Evolutionary conservation across 2,329 filamentous ascomycete genomes (phyloP).

Genomic region (Coniochaeta hoffmannii): DNA sequence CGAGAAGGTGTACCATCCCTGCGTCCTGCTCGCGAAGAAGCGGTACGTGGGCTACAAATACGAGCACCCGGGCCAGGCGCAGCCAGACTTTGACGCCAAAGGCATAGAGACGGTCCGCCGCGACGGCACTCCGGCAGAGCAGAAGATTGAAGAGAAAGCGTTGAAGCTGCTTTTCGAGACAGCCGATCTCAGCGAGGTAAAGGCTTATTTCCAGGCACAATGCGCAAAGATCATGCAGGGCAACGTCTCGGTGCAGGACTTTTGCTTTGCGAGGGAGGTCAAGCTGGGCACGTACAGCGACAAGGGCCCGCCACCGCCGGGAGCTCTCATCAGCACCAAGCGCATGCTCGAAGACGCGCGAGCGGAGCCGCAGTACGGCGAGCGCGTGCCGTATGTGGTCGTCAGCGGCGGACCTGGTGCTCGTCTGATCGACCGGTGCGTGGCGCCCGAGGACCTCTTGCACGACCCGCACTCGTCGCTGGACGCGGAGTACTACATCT

Average conservation of each 20-base stretch:
- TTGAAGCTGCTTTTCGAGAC: slow-evolving; percentile 86
- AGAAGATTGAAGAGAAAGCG: slow-evolving; percentile 92
- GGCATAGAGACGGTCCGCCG: slow-evolving; percentile 95
- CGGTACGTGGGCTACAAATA: slow-evolving; percentile 98
- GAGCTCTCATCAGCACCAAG: slow-evolving; percentile 79
- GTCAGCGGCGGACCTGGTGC: slow-evolving; percentile 81
- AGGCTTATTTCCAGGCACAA: slow-evolving; percentile 81
- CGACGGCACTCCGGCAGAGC: slow-evolving; percentile 89
- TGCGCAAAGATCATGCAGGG: slow-evolving; percentile 90
- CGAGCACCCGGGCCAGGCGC: slow-evolving; percentile 65
- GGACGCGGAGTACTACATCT: slow-evolving; percentile 95
- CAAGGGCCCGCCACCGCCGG: slow-evolving; percentile 71
- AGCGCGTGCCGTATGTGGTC: slow-evolving; percentile 92
- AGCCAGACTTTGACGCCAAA: slow-evolving; percentile 93
- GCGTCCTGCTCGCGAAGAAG: slow-evolving; percentile 90
- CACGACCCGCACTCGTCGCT: slow-evolving; percentile 70
- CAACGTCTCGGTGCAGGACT: slow-evolving; percentile 84
- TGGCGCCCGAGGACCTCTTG: slow-evolving; percentile 77
- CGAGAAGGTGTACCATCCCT: slow-evolving; percentile 96
- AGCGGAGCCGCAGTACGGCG: slow-evolving; percentile 87
- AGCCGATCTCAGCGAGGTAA: slow-evolving; percentile 80
- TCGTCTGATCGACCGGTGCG: slow-evolving; percentile 79
- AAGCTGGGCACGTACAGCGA: slow-evolving; percentile 83
- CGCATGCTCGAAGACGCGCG: slow-evolving; percentile 82
- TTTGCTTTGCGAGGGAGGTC: slow-evolving; percentile 91